A percentile compares a stretch with the other conserved stretches of the same genome.
These are phyloP conservation scores for Glycine tomentella DNA, from an alignment of 306 rosid species.

Conservation along the genomic window DNA sequence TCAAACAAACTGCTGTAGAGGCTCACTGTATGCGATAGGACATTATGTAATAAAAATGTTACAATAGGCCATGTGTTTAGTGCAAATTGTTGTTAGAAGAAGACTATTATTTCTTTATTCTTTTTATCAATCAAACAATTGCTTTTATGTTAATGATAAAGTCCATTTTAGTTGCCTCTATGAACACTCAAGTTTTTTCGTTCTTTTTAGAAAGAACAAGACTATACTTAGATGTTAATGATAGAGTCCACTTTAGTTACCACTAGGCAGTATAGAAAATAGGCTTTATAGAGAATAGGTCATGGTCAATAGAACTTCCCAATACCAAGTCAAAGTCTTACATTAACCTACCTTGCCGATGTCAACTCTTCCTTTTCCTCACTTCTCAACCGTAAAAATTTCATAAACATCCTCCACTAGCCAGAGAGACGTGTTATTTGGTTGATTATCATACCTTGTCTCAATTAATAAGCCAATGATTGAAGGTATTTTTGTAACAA, in stretches of 20 bases:
- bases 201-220: not conserved
- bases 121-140: no score
- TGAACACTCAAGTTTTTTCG: no score
- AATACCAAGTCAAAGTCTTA: conserved; percentile 6
- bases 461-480: no score
- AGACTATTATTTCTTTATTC: no score
- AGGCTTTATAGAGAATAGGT: not conserved
- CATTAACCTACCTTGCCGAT: not conserved
- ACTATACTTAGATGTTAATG: not conserved
- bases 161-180: not conserved
- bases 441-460: no score
- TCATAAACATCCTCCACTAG: not conserved
- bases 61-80: no score
- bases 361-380: not conserved
- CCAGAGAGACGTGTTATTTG: no score
- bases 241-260: not conserved
- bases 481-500: no score
- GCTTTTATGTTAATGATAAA: not conserved
- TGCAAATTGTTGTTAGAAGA: not conserved
- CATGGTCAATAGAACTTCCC: not conserved
- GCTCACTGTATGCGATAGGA: no score
- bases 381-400: not conserved
- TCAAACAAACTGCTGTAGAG: not conserved
- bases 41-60: no score
- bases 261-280: not conserved